Conservation (phyloP, 2,329 filamentous ascomycete genomes). For the Stemphylium lycopersici region DNA sequence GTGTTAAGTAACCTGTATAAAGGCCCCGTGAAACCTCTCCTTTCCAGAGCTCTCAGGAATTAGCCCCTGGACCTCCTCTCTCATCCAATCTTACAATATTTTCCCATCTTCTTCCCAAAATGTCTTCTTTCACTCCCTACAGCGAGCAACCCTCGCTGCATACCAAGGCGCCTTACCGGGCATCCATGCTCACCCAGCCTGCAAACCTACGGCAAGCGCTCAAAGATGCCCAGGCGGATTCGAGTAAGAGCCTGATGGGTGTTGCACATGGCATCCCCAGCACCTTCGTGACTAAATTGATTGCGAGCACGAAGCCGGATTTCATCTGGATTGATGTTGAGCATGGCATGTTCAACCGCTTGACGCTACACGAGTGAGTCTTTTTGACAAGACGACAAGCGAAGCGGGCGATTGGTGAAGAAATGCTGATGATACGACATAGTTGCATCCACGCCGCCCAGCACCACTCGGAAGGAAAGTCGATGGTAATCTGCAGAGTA, state of each 20-base stretch:
- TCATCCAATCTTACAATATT: no score
- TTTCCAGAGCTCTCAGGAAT: no score
- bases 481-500: conserved; percentile 31
- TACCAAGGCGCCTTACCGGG: conserved; percentile 28
- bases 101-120: conserved; percentile 1
- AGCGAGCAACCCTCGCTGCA: conserved; percentile 34
- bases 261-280: conserved; percentile 36
- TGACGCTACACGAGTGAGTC: conserved; percentile 34
- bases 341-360: conserved; percentile 36
- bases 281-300: conserved; percentile 34
- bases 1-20: no score
- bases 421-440: background rate
- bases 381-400: no score
- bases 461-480: conserved; percentile 33
- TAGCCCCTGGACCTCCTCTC: no score
- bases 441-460: conserved; percentile 37
- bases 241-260: conserved; percentile 32
- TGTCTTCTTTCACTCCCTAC: conserved; percentile 28
- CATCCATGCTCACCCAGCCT: conserved; percentile 30
- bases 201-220: conserved; percentile 31
- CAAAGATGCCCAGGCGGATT: conserved; percentile 28
- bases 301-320: conserved; percentile 35
- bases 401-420: background rate
- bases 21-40: no score
- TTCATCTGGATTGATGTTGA: conserved; percentile 39